Evolutionary conservation across 305 asterid genomes (phyloP), one percentile per base, ranked within the genome.

Genomic region (Rubia occidens): DNA sequence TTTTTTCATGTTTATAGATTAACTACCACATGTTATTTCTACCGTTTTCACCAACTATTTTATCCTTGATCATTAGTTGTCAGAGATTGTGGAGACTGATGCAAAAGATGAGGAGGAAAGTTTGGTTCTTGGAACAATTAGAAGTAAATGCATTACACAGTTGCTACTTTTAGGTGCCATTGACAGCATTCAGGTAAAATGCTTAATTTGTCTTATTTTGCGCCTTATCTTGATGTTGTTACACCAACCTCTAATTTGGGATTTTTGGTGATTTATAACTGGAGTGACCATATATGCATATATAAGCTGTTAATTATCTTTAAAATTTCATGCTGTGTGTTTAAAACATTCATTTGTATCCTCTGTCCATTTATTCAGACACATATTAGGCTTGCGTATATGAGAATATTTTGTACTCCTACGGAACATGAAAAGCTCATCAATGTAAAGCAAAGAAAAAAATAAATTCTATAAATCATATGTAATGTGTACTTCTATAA

Each of bases 101-200:
- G 81, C 81, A 66, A 78, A 82, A 81, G 88, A 89, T 62, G 95
- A 82, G 78, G 95, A 82, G 72, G 96, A 91, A 85, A 88, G 89
- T 86, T 87, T 88, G 42, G 63, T 84, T 40, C 65, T 89, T 81
- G 89, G 83, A 81, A 82, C 83, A 74, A 86, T 95, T 71, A 80
- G 99, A 87, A 88, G 97, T 85, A 95, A 95, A 86, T 91, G 99
- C 77, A 83, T 95, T 73, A 91, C 98, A 4, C 99, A 95, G 80
- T 81, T 95, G 81, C 79, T 95, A 82, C 91, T 95, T 78, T 82
- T 95, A 72, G 95, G 94, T 75, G 96, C 88, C 80, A 86, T 95
- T 75, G 97, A 95, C 69, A 81, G 92, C 83, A 95, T 95, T 79
- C 99, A 95, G 97, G 99, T 95, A 84, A 35, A 67, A 39, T 72